These are phyloP conservation scores for Colletotrichum tofieldiae DNA, from an alignment of 2,329 filamentous ascomycete genomes.

Conservation along the genomic window DNA sequence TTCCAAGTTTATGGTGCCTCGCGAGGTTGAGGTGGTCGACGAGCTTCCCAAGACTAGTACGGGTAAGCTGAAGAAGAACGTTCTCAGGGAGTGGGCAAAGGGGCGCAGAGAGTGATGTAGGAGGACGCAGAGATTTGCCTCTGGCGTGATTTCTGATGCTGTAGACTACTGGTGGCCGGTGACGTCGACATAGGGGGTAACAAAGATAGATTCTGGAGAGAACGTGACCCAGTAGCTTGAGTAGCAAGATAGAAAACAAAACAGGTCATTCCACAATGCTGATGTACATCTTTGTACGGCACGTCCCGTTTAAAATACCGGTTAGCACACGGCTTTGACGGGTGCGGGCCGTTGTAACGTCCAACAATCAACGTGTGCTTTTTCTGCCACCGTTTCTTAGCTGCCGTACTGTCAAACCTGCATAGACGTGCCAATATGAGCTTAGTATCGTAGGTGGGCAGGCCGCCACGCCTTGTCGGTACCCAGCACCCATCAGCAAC, in stretches of 20 bases:
- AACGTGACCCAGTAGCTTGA: not conserved
- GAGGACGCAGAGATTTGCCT: not conserved
- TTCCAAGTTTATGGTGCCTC: slow-evolving; percentile 89
- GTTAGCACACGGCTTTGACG: not conserved
- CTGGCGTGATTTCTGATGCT: too few relatives aligned
- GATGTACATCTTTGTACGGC: not conserved
- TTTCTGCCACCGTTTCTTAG: not conserved
- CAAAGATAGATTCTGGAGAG: not conserved
- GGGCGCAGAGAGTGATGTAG: slow-evolving; percentile 24
- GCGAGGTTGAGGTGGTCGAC: slow-evolving; percentile 81
- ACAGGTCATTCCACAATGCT: not conserved
- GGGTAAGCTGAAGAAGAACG: slow-evolving; percentile 96
- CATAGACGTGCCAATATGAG: not conserved
- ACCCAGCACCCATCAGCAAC: not conserved
- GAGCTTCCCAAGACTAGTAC: slow-evolving; percentile 98
- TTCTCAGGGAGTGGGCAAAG: slow-evolving; percentile 88
- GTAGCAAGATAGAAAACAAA: not conserved
- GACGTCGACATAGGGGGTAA: not conserved
- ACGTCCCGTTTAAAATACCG: not conserved
- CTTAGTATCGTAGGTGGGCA: not conserved
- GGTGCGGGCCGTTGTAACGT: not conserved
- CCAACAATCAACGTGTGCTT: not conserved
- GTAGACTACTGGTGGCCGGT: too few relatives aligned
- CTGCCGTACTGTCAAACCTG: not conserved
- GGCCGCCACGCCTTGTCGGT: too few relatives aligned